Conservation (phyloP, 2,329 filamentous ascomycete species). For the Botryotinia calthae region DNA sequence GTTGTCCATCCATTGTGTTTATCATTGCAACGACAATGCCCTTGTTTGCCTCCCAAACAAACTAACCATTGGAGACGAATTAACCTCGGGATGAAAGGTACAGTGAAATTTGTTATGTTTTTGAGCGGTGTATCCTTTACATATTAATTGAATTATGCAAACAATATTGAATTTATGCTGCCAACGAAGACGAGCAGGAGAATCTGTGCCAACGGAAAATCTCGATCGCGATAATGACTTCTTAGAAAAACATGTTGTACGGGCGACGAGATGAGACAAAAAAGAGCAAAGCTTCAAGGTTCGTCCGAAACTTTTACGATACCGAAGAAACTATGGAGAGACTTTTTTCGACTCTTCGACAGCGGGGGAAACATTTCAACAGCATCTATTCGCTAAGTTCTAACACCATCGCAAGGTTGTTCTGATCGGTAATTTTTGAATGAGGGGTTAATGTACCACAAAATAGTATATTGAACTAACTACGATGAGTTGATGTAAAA, state of each 20-base stretch:
- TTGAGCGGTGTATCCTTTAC: constrained; percentile 11
- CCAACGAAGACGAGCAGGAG: constrained; percentile 7
- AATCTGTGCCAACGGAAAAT: background rate
- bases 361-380: constrained; percentile 10
- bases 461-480: constrained; percentile 8
- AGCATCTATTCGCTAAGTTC: constrained; percentile 13
- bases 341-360: background rate
- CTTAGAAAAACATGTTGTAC: constrained; percentile 6
- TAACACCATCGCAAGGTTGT: constrained; percentile 1
- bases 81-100: constrained; percentile 7
- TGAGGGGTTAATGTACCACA: constrained; percentile 13
- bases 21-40: constrained; percentile 2
- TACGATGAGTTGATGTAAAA: background rate
- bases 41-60: background rate
- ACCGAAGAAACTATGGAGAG: constrained; percentile 4
- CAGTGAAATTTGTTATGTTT: background rate
- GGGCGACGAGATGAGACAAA: background rate
- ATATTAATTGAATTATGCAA: constrained; percentile 11
- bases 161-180: constrained; percentile 17
- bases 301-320: constrained; percentile 18
- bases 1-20: constrained; percentile 9
- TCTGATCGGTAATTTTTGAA: background rate
- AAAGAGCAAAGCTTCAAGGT: constrained; percentile 1
- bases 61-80: constrained; percentile 1
- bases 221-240: constrained; percentile 3